These are phyloP conservation scores for Amorphotheca resinae DNA, from an alignment of 495 filamentous ascomycete genomes.

Conservation along the genomic window DNA sequence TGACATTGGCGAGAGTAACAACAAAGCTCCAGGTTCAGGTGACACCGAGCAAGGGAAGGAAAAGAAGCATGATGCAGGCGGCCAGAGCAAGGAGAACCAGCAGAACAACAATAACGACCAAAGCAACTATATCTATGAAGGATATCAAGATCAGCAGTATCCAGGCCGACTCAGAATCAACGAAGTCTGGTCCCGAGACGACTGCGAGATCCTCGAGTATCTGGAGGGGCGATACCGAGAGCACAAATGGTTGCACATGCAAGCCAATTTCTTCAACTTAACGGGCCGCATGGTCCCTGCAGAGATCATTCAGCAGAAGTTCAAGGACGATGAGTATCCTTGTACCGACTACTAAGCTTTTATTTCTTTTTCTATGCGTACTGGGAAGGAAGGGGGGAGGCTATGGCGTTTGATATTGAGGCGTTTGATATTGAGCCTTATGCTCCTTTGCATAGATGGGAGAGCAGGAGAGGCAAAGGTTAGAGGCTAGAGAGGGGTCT, in stretches of 20 bases:
- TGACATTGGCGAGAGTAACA: neutral
- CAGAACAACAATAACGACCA: neutral
- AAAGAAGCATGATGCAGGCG: neutral
- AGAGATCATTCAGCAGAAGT: slow-evolving; percentile 25
- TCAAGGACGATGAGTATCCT: slow-evolving; percentile 19
- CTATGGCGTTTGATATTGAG: too few relatives aligned
- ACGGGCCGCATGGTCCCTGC: slow-evolving; percentile 24
- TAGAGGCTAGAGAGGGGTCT: too few relatives aligned
- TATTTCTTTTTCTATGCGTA: too few relatives aligned
- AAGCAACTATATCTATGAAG: neutral
- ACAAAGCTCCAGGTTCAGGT: too few relatives aligned
- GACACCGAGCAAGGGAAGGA: neutral
- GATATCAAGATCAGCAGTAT: too few relatives aligned
- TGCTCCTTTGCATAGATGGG: too few relatives aligned
- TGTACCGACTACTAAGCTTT: too few relatives aligned
- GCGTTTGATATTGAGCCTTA: too few relatives aligned
- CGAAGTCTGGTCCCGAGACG: slow-evolving; percentile 16
- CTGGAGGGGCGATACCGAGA: slow-evolving; percentile 18
- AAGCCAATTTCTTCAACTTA: slow-evolving; percentile 25
- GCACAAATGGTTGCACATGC: slow-evolving; percentile 24
- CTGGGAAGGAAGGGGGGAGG: too few relatives aligned
- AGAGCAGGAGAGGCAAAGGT: too few relatives aligned
- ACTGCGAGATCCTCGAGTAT: slow-evolving; percentile 23
- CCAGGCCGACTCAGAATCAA: slow-evolving; percentile 9
- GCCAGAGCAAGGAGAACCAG: neutral